Evolutionary conservation across 1,139 yeast species (phyloP), one percentile per base, ranked within the genome.

Genomic region (Debaryomycetaceae sp.): DNA sequence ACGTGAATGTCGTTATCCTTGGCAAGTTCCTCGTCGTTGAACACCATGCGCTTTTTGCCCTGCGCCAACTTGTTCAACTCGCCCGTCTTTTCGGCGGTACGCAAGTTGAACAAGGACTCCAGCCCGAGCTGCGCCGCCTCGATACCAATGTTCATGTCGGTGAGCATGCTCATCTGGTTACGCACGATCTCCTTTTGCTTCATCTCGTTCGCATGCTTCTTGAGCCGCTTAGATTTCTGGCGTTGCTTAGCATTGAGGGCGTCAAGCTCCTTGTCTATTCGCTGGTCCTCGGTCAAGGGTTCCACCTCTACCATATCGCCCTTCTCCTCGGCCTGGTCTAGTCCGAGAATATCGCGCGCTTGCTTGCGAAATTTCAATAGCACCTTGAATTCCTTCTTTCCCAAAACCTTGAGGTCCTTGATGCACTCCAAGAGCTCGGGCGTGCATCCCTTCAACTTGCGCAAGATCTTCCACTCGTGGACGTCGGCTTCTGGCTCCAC

Each of bases 81-180:
- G 24, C 96, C 96, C 2, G 94, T 77, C 50, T 79, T 81, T 51
- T 82, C 85, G 3, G 96, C 95, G 13, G 72, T 58, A 45, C 77
- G 79, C 49, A 90, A 66, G 47, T 78, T 83, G 59, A 90, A 90
- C 36, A 87, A 60, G 1, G 92, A 71, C 34, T 83, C 93, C 27
- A 80, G 68, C 30, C 93, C 95, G 32, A 71, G 58, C 32, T 71
- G 72, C n/a, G 85, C 90, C 13, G 95, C 95, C 51, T 90, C 98
- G 27, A 85, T 65, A 67, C 97, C 97, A 40, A 90, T 77, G 46
- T 85, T 94, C 65, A 73, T 74, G 46, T 93, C 95, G 3, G 95
- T 82, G 36, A 82, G 64, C 96, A 90, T 87, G 51, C 83, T 85
- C 92, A 90, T 80, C 57, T 90, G 97, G 80, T 86, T 78, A 57